These are phyloP conservation scores for Rosellinia necatrix DNA, from an alignment of 2,329 filamentous ascomycete species.

Conservation along the genomic window DNA sequence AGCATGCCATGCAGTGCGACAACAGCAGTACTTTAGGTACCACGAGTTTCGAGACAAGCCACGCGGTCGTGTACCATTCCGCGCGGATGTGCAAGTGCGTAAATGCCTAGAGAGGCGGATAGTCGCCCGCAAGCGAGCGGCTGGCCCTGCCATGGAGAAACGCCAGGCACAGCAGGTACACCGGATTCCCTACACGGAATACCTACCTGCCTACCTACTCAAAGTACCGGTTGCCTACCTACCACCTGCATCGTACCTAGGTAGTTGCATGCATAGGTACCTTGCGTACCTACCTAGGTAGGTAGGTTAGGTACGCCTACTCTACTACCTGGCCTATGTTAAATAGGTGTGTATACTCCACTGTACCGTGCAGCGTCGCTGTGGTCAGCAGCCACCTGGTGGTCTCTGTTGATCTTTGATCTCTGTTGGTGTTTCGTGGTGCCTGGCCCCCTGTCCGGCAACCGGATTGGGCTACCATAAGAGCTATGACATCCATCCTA, in stretches of 20 bases:
- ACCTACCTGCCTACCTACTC: no score
- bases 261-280: no score
- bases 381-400: no score
- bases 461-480: neutral
- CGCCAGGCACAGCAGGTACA: neutral
- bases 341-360: no score
- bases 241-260: no score
- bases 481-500: neutral
- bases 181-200: neutral
- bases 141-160: slow-evolving; percentile 2
- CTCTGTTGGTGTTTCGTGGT: slow-evolving; percentile 1
- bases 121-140: neutral
- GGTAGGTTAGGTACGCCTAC: no score
- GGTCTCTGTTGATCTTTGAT: no score
- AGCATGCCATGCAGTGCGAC: slow-evolving; percentile 15
- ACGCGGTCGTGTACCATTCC: slow-evolving; percentile 26
- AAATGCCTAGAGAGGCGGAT: neutral
- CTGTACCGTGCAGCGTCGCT: no score
- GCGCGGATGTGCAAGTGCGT: slow-evolving; percentile 1
- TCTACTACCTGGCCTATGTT: neutral
- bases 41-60: slow-evolving; percentile 23
- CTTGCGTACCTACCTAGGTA: no score
- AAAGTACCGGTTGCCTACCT: no score
- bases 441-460: slow-evolving; percentile 1
- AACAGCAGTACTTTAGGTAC: neutral